Evolutionary conservation across 805 yeast species (phyloP).

Genomic region (Ogataea philodendri): DNA sequence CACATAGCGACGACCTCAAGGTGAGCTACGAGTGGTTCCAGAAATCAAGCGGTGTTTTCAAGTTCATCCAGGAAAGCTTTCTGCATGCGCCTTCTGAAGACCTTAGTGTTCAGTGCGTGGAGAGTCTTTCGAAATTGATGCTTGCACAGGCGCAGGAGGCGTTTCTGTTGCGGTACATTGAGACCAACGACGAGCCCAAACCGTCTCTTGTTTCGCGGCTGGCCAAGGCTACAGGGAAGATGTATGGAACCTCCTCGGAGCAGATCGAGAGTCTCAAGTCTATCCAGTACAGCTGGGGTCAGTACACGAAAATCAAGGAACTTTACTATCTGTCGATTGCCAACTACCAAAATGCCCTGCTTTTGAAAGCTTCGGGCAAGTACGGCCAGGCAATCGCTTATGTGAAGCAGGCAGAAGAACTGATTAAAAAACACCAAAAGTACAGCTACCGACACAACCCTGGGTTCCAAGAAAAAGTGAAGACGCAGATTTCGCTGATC

Average conservation of each 20-base stretch:
- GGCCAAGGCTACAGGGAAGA: slow-evolving; percentile 56
- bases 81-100: slow-evolving; percentile 87
- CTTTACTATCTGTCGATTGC: slow-evolving; percentile 59
- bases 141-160: slow-evolving; percentile 89
- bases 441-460: slow-evolving; percentile 24
- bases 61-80: slow-evolving; percentile 73
- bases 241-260: slow-evolving; percentile 53
- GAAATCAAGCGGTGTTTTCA: slow-evolving; percentile 75
- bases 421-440: slow-evolving; percentile 26
- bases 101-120: slow-evolving; percentile 63
- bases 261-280: slow-evolving; percentile 37
- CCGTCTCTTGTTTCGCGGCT: slow-evolving; percentile 74
- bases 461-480: slow-evolving; percentile 33
- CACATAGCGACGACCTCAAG: slow-evolving; percentile 47
- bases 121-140: slow-evolving; percentile 61
- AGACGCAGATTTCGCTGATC: slow-evolving; percentile 20
- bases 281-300: slow-evolving; percentile 45
- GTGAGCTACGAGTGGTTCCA: slow-evolving; percentile 60
- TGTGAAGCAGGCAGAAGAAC: slow-evolving; percentile 38
- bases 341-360: slow-evolving; percentile 55
- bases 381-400: slow-evolving; percentile 74
- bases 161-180: slow-evolving; percentile 63
- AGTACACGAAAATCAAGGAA: slow-evolving; percentile 49
- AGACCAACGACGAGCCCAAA: slow-evolving; percentile 43
- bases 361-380: slow-evolving; percentile 53